Conservation (phyloP, 2,329 filamentous ascomycete species). For the Rhexocercosporidium sp. region DNA sequence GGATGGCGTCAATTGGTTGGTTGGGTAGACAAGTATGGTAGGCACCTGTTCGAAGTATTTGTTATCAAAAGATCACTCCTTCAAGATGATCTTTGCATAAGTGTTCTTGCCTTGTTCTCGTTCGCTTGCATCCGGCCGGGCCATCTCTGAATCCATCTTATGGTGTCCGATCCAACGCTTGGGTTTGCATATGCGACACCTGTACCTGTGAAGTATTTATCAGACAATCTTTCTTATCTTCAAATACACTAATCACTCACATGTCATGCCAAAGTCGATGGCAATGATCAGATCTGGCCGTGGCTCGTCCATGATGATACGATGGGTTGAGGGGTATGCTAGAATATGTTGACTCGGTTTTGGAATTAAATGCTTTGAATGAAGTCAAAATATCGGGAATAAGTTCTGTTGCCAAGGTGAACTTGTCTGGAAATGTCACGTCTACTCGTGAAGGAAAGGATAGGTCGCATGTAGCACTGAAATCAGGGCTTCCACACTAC, state of each 20-base stretch:
- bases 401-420: too few species aligned
- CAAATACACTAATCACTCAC: conserved; percentile 6
- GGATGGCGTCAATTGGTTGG: conserved; percentile 19
- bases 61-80: not conserved
- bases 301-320: not conserved
- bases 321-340: not conserved
- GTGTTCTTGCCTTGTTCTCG: conserved; percentile 24
- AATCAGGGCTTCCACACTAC: too few species aligned
- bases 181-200: conserved; percentile 28
- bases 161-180: conserved; percentile 22
- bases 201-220: conserved; percentile 18
- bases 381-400: too few species aligned
- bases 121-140: conserved; percentile 27
- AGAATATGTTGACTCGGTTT: not conserved
- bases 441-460: too few species aligned
- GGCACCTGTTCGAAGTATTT: conserved; percentile 23
- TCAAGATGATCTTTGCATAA: too few species aligned
- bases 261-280: conserved; percentile 33
- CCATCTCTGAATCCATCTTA: conserved; percentile 30
- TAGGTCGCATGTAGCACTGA: too few species aligned
- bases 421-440: too few species aligned
- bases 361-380: too few species aligned
- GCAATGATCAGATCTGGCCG: conserved; percentile 29
- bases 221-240: not conserved
- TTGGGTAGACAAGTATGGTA: conserved; percentile 30